These are phyloP conservation scores for Catunica adiposa DNA, from an alignment of 2,329 filamentous ascomycete species.

Conservation along the genomic window DNA sequence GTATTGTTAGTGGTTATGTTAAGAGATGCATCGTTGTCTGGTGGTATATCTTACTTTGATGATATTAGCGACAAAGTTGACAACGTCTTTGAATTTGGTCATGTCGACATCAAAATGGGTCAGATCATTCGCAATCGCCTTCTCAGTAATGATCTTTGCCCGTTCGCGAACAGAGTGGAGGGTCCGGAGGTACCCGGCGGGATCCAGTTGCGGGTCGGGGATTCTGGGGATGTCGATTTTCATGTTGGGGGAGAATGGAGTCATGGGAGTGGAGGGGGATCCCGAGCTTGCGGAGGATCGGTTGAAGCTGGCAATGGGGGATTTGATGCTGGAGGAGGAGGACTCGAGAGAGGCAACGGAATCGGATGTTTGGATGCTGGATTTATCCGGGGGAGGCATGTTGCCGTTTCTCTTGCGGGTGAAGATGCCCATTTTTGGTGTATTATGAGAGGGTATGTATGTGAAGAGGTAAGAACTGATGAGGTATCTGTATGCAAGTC, in stretches of 20 bases:
- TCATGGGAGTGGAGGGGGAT: slow-evolving; percentile 30
- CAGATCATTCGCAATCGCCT: slow-evolving; percentile 60
- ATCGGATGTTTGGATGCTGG: slow-evolving; percentile 27
- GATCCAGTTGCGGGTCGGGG: slow-evolving; percentile 75
- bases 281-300: slow-evolving; percentile 35
- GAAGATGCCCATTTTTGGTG: slow-evolving; percentile 14
- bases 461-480: not conserved
- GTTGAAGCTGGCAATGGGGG: slow-evolving; percentile 26
- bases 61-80: slow-evolving; percentile 75
- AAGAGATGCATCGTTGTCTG: not conserved
- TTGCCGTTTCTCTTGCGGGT: slow-evolving; percentile 13
- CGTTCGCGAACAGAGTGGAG: slow-evolving; percentile 75
- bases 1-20: slow-evolving; percentile 1
- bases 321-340: slow-evolving; percentile 31
- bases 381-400: slow-evolving; percentile 16
- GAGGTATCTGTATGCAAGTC: not conserved
- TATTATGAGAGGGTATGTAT: slow-evolving; percentile 21
- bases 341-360: slow-evolving; percentile 37
- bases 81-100: slow-evolving; percentile 66
- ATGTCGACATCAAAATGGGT: slow-evolving; percentile 82
- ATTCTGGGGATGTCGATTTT: slow-evolving; percentile 69
- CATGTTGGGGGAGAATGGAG: slow-evolving; percentile 38
- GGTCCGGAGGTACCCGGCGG: slow-evolving; percentile 78
- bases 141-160: slow-evolving; percentile 55
- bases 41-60: slow-evolving; percentile 56